Percentiles rank a stretch among this genome's conserved stretches.
Evolutionary conservation across 805 yeast genomes (phyloP).

Genomic region (Debaryomyces tyrocola): DNA sequence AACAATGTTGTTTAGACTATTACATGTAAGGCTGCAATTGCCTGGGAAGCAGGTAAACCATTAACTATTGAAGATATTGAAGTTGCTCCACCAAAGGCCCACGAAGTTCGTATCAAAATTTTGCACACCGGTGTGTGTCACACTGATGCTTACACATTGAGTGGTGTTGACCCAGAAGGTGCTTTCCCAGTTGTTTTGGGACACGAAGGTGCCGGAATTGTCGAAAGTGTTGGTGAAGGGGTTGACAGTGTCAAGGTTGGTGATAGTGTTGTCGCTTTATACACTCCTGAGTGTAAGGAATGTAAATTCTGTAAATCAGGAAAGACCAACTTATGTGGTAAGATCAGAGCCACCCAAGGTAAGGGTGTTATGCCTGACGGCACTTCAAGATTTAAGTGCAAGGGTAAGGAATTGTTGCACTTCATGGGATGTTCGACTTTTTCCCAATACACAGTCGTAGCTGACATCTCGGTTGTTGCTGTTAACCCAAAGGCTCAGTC

Average conservation of each 20-base stretch:
- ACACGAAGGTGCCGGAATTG: conserved; percentile 98
- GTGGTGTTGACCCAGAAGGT: conserved; percentile 96
- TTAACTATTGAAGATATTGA: conserved; percentile 81
- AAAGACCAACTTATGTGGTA: conserved; percentile 94
- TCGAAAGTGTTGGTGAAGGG: conserved; percentile 92
- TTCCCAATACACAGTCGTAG: conserved; percentile 96
- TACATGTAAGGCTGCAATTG: conserved; percentile 93
- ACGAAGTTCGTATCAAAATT: conserved; percentile 92
- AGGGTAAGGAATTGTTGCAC: conserved; percentile 83
- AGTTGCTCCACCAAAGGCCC: conserved; percentile 93
- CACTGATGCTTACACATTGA: conserved; percentile 95
- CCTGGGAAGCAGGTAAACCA: conserved; percentile 92
- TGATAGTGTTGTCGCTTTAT: conserved; percentile 88
- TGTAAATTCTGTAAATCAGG: conserved; percentile 95
- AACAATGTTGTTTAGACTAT: conserved; percentile 46
- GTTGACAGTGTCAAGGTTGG: conserved; percentile 89
- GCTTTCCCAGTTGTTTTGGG: conserved; percentile 91
- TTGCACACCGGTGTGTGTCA: conserved; percentile 94
- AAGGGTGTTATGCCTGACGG: conserved; percentile 99
- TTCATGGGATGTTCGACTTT: conserved; percentile 99
- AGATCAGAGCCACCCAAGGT: conserved; percentile 97
- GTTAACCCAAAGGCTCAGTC: conserved; percentile 80
- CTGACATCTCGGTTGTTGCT: conserved; percentile 94
- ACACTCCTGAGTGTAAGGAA: conserved; percentile 95
- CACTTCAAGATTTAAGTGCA: conserved; percentile 82